phyloP scores from a whole-genome alignment of 257 asterid genomes.

The Solanum tarapatanum region DNA sequence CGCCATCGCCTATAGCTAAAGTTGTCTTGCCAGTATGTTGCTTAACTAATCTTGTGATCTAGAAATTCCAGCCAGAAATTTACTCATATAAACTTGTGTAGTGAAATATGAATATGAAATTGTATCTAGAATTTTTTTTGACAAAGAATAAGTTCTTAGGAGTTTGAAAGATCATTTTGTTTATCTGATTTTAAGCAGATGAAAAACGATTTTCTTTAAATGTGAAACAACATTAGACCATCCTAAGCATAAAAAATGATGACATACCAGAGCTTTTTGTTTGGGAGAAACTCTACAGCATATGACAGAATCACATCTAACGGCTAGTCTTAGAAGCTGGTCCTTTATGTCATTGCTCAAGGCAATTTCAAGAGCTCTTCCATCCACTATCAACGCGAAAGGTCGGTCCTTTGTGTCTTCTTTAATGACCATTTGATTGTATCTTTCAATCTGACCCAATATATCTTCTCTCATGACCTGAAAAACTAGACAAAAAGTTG shows the following conservation, averaged over 20 bases:
- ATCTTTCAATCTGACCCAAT: slow-evolving; percentile 64
- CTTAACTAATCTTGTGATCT: slow-evolving; percentile 94
- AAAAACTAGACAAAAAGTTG: slow-evolving; percentile 8
- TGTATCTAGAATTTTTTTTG: not conserved
- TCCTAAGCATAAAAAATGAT: not conserved
- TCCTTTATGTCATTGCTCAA: slow-evolving; percentile 69
- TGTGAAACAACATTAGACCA: not conserved
- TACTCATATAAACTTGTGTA: not conserved
- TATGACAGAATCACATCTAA: slow-evolving; percentile 88
- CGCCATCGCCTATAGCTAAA: slow-evolving; percentile 96
- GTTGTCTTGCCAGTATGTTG: slow-evolving; percentile 94
- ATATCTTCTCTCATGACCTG: slow-evolving; percentile 64
- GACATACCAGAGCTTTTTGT: slow-evolving; percentile 86
- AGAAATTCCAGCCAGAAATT: not conserved
- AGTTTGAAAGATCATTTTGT: not conserved
- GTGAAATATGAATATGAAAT: not conserved
- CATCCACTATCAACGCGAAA: slow-evolving; percentile 90
- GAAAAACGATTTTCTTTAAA: not conserved
- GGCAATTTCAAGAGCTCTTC: slow-evolving; percentile 70
- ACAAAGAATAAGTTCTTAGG: not conserved
- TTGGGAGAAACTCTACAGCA: slow-evolving; percentile 99
- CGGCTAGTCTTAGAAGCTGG: slow-evolving; percentile 69
- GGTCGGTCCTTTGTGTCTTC: slow-evolving; percentile 64
- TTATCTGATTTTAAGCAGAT: not conserved
- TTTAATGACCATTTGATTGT: slow-evolving; percentile 56